These are phyloP conservation scores for Helianthus tuberosus DNA, from an alignment of 129 eudicot genomes.

Conservation along the genomic window DNA sequence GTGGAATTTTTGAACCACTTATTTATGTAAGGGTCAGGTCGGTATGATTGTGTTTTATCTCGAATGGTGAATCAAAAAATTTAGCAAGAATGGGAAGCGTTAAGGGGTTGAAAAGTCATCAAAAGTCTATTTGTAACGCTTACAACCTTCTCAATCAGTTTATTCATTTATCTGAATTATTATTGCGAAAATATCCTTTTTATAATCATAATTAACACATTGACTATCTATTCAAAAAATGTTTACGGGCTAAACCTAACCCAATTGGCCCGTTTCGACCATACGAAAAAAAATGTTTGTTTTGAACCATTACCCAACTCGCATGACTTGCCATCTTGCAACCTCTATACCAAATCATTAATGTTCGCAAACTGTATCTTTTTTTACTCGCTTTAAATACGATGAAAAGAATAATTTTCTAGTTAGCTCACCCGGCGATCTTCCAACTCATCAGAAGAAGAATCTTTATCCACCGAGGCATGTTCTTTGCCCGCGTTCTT, in stretches of 20 bases:
- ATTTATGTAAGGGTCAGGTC: background rate
- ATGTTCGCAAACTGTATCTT: too few relatives aligned
- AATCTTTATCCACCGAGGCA: constrained; percentile 30
- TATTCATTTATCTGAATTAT: background rate
- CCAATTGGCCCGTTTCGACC: too few relatives aligned
- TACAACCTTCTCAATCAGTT: background rate
- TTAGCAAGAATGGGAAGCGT: background rate
- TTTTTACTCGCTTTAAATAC: too few relatives aligned
- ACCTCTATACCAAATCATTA: too few relatives aligned
- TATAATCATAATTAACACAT: background rate
- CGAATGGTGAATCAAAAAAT: background rate
- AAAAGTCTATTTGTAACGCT: background rate
- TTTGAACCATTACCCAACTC: too few relatives aligned
- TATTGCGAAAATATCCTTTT: background rate
- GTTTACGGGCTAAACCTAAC: background rate
- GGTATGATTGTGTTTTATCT: background rate
- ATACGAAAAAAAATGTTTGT: too few relatives aligned
- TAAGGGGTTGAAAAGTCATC: background rate
- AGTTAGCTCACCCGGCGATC: constrained; percentile 41
- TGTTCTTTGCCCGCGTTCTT: constrained; percentile 40
- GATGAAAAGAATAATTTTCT: background rate
- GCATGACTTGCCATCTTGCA: too few relatives aligned
- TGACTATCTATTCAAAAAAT: background rate
- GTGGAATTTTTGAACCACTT: too few relatives aligned
- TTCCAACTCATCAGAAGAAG: constrained; percentile 40